These are phyloP conservation scores for Pseudohalonectria lignicola DNA, from an alignment of 2,329 filamentous ascomycete genomes.

Conservation along the genomic window DNA sequence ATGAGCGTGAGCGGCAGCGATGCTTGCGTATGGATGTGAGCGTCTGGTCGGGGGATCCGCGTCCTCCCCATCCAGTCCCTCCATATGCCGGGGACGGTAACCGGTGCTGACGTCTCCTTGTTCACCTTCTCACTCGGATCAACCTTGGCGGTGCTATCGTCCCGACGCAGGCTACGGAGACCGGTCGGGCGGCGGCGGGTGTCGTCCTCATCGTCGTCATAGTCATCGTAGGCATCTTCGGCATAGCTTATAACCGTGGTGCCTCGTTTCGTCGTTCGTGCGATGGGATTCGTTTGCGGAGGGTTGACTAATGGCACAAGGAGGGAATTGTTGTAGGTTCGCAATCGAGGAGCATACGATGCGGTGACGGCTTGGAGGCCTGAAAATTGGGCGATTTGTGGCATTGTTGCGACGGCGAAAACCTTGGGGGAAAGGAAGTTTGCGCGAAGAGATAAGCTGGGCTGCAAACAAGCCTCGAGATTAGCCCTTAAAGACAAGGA, in stretches of 20 bases:
- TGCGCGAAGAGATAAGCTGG: too few relatives aligned
- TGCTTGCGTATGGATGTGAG: slow-evolving; percentile 54
- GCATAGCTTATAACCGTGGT: slow-evolving; percentile 97
- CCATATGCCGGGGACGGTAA: slow-evolving; percentile 83
- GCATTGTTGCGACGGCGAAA: too few relatives aligned
- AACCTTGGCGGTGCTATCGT: slow-evolving; percentile 54
- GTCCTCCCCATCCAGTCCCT: slow-evolving; percentile 89
- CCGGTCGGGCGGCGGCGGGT: slow-evolving; percentile 71
- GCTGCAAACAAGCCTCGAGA: too few relatives aligned
- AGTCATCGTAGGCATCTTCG: slow-evolving; percentile 85
- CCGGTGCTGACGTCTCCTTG: slow-evolving; percentile 68
- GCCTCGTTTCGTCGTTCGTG: slow-evolving; percentile 91
- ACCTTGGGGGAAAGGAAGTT: too few relatives aligned
- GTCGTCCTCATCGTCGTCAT: slow-evolving; percentile 63
- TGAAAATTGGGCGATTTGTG: slow-evolving; percentile 30
- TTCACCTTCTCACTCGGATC: slow-evolving; percentile 67
- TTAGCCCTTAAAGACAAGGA: too few relatives aligned
- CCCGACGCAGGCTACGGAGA: slow-evolving; percentile 68
- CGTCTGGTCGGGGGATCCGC: slow-evolving; percentile 40
- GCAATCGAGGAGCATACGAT: slow-evolving; percentile 82
- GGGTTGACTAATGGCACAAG: slow-evolving; percentile 74
- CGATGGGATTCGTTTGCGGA: slow-evolving; percentile 50
- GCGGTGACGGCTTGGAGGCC: slow-evolving; percentile 78
- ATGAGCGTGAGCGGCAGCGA: slow-evolving; percentile 81
- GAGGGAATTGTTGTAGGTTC: slow-evolving; percentile 84